These are phyloP conservation scores for Saccharomyces jurei DNA, from an alignment of 805 yeast genomes.

Conservation along the genomic window DNA sequence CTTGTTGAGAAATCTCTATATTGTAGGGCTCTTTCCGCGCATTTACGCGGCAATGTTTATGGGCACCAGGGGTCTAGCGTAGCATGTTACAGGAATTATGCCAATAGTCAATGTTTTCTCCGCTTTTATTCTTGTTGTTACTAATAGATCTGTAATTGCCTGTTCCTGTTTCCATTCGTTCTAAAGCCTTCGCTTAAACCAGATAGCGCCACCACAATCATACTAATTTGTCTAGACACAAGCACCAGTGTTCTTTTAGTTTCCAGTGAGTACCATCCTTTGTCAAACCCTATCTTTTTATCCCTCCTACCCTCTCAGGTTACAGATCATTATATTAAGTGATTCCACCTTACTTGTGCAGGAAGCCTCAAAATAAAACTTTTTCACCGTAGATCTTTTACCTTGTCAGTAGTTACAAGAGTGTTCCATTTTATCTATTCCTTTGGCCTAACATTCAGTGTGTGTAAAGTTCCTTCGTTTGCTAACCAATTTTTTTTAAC, in stretches of 20 bases:
- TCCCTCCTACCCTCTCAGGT: no score
- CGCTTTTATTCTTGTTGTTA: no score
- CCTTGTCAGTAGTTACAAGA: no score
- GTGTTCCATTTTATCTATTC: background rate
- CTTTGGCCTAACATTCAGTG: background rate
- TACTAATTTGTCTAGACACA: no score
- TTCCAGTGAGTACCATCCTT: no score
- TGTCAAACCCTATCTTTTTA: no score
- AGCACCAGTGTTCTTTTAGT: no score
- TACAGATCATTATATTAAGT: no score
- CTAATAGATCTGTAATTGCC: background rate
- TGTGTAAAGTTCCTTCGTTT: background rate
- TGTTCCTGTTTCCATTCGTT: background rate
- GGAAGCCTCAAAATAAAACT: background rate
- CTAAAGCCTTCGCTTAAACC: background rate
- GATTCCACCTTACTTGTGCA: background rate
- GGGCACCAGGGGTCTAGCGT: background rate
- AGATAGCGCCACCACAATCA: background rate
- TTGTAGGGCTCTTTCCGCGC: background rate
- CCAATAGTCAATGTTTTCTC: background rate
- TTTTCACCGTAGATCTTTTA: no score
- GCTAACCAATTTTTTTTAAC: background rate
- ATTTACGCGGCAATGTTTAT: background rate
- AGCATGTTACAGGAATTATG: background rate
- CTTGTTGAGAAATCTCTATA: background rate